phyloP scores from a whole-genome alignment of 805 yeast genomes.

The Ogataea paraovalis region DNA sequence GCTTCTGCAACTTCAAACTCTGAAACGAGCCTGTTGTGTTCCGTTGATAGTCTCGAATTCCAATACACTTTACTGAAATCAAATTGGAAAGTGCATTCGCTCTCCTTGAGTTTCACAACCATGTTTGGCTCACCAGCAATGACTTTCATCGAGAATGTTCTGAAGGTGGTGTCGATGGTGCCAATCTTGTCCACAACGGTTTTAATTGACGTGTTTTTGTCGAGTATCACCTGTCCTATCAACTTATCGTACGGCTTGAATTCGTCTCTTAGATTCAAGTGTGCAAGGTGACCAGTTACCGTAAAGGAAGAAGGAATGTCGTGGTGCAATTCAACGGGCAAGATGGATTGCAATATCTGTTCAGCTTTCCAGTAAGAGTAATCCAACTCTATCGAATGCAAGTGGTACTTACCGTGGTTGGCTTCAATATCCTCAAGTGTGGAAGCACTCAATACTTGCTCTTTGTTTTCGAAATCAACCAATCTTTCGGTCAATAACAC shows the following conservation, averaged over 20 bases:
- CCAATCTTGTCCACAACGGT: conserved; percentile 93
- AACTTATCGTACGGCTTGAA: conserved; percentile 75
- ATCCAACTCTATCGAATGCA: conserved; percentile 54
- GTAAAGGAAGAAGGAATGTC: conserved; percentile 91
- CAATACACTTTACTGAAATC: conserved; percentile 95
- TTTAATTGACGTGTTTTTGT: conserved; percentile 73
- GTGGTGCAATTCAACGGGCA: conserved; percentile 65
- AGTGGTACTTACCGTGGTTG: conserved; percentile 42
- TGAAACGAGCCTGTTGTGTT: conserved; percentile 76
- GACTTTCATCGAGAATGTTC: conserved; percentile 92
- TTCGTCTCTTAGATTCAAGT: conserved; percentile 77
- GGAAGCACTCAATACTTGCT: conserved; percentile 34
- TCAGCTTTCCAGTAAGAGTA: conserved; percentile 89
- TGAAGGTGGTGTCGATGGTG: conserved; percentile 77
- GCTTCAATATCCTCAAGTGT: conserved; percentile 46
- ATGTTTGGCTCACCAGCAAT: conserved; percentile 81
- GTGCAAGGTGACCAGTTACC: conserved; percentile 93
- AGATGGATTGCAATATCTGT: conserved; percentile 70
- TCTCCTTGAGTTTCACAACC: conserved; percentile 80
- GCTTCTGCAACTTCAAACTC: conserved; percentile 61
- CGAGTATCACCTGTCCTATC: conserved; percentile 87
- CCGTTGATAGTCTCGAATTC: conserved; percentile 93
- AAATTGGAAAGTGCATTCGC: conserved; percentile 79
- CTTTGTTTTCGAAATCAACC: conserved; percentile 34
- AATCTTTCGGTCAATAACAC: conserved; percentile 59